Conservation (phyloP, 164 flowering plant species). For the Litsea cubeba region DNA sequence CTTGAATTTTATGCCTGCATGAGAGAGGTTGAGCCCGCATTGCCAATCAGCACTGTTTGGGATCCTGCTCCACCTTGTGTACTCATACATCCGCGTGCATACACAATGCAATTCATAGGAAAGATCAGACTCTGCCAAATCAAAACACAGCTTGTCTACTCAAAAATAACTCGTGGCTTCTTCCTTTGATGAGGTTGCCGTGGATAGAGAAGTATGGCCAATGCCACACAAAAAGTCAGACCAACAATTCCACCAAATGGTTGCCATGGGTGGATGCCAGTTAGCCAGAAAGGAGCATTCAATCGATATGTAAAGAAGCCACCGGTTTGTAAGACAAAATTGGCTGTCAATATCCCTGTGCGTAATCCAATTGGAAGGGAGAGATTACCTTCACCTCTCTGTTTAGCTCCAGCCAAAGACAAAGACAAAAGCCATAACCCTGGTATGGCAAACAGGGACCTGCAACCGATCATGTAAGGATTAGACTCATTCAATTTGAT, state of each 20-base stretch:
- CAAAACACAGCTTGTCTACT: not conserved
- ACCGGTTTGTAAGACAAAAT: slow-evolving; percentile 49
- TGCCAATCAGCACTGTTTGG: not conserved
- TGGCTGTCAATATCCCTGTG: slow-evolving; percentile 64
- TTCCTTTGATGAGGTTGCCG: slow-evolving; percentile 25
- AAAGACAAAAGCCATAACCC: slow-evolving; percentile 81
- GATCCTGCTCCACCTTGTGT: not conserved
- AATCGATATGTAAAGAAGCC: slow-evolving; percentile 51
- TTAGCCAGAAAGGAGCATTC: slow-evolving; percentile 51
- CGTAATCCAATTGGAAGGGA: slow-evolving; percentile 72
- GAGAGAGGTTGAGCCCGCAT: not conserved
- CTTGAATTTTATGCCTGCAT: not conserved
- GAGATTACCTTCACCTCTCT: slow-evolving; percentile 64
- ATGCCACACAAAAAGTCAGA: slow-evolving; percentile 37
- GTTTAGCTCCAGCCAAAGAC: slow-evolving; percentile 58
- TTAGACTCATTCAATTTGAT: not conserved
- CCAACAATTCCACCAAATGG: slow-evolving; percentile 82
- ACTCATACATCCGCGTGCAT: not conserved
- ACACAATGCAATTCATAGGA: not conserved
- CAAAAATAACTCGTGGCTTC: not conserved
- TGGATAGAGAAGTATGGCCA: slow-evolving; percentile 62
- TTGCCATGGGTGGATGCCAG: slow-evolving; percentile 59
- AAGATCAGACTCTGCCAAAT: not conserved
- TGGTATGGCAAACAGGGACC: slow-evolving; percentile 66
- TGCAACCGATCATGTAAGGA: slow-evolving; percentile 24